A percentile compares a stretch with the other conserved stretches of the same genome.
Evolutionary conservation across 2,329 filamentous ascomycete species (phyloP).

Genomic region (Elsinoe batatas): DNA sequence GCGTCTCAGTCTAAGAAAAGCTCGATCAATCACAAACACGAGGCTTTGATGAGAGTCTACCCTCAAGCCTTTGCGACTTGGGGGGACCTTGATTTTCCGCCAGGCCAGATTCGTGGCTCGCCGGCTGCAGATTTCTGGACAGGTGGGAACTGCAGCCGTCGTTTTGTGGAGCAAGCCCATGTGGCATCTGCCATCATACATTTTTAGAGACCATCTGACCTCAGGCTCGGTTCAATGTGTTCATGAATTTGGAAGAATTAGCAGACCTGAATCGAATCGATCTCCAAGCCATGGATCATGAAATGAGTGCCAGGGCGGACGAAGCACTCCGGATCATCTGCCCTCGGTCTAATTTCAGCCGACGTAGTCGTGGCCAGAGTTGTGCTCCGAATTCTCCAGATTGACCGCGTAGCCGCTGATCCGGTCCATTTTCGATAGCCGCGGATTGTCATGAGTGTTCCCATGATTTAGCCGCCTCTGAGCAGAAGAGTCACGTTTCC

Average conservation of each 20-base stretch:
- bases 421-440: conserved; percentile 11
- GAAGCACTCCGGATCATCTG: not conserved
- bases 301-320: not conserved
- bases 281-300: not conserved
- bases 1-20: conserved; percentile 3
- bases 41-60: conserved; percentile 1
- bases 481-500: not conserved
- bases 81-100: not conserved
- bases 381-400: not conserved
- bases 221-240: not conserved
- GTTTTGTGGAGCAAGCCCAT: conserved; percentile 2
- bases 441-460: conserved; percentile 1
- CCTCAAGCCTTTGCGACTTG: not conserved
- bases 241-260: not conserved
- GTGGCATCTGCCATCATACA: not conserved
- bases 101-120: conserved; percentile 4
- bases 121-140: conserved; percentile 3
- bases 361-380: not conserved
- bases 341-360: not conserved
- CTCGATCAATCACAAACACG: conserved; percentile 3
- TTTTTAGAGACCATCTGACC: too few species aligned
- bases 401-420: not conserved
- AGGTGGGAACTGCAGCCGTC: not conserved
- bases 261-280: not conserved
- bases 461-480: conserved; percentile 5